A percentile compares a stretch with the other conserved stretches of the same genome.
These are phyloP conservation scores for Capillidium heterosporum DNA, from an alignment of 371 early-diverging fungal genomes.

Conservation along the genomic window DNA sequence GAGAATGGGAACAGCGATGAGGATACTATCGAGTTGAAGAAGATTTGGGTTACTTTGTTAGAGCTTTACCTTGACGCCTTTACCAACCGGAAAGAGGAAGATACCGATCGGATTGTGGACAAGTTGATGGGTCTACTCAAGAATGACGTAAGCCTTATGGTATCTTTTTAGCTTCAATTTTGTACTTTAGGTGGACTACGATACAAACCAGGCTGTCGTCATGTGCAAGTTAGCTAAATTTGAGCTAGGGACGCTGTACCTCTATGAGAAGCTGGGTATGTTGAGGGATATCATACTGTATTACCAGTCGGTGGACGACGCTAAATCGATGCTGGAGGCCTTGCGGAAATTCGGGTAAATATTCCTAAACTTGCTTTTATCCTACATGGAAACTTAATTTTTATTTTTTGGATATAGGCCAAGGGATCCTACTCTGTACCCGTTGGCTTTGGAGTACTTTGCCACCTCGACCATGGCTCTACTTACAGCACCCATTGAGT, in stretches of 20 bases:
- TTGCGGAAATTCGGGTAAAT: constrained; percentile 64
- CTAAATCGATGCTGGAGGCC: constrained; percentile 47
- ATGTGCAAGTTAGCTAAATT: constrained; percentile 69
- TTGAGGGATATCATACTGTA: constrained; percentile 59
- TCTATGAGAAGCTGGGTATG: constrained; percentile 68
- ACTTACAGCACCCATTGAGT: constrained; percentile 27
- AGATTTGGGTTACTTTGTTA: neutral
- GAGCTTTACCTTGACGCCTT: constrained; percentile 11
- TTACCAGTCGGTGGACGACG: constrained; percentile 63
- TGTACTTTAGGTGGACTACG: constrained; percentile 38
- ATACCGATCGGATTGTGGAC: too few relatives aligned
- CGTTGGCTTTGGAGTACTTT: constrained; percentile 65
- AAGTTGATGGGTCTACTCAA: too few relatives aligned
- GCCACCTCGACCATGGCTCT: constrained; percentile 35
- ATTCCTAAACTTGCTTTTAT: too few relatives aligned
- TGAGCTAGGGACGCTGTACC: constrained; percentile 61
- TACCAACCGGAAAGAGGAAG: too few relatives aligned
- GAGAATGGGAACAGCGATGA: too few relatives aligned
- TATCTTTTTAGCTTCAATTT: neutral
- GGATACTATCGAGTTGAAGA: neutral
- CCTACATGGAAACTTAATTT: too few relatives aligned
- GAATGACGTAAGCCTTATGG: too few relatives aligned
- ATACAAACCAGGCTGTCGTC: constrained; percentile 76
- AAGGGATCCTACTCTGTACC: constrained; percentile 60
- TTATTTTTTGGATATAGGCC: constrained; percentile 16